phyloP scores from a whole-genome alignment of 2,329 filamentous ascomycete species.

The Venturia carpophila region DNA sequence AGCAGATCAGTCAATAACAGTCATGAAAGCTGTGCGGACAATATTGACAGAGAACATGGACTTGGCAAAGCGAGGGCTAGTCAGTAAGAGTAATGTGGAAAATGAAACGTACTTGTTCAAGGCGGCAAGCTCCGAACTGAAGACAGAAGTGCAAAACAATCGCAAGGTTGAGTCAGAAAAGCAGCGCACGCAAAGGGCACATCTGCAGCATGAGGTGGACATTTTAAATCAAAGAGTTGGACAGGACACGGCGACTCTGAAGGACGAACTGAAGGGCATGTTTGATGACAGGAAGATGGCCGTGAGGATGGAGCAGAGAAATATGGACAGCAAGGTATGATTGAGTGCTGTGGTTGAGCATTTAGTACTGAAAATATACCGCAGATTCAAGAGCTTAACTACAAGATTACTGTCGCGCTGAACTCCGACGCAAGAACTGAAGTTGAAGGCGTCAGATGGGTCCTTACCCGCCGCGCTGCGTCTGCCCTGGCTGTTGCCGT shows the following conservation, averaged over 20 bases:
- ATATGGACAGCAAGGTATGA: constrained; percentile 67
- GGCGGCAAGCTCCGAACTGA: constrained; percentile 85
- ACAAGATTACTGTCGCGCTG: constrained; percentile 85
- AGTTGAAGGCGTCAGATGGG: constrained; percentile 86
- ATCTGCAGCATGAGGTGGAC: constrained; percentile 91
- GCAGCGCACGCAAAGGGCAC: constrained; percentile 72
- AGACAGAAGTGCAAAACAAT: constrained; percentile 75
- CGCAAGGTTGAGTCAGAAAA: constrained; percentile 70
- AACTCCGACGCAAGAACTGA: constrained; percentile 88
- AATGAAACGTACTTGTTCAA: constrained; percentile 93
- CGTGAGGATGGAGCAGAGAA: constrained; percentile 78
- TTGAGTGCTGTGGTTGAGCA: background rate
- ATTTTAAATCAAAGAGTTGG: constrained; percentile 77
- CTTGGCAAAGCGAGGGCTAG: constrained; percentile 68
- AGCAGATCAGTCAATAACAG: constrained; percentile 64
- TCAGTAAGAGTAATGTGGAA: constrained; percentile 87
- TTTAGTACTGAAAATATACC: background rate
- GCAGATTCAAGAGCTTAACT: constrained; percentile 89
- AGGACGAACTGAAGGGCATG: constrained; percentile 88
- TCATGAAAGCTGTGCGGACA: constrained; percentile 86
- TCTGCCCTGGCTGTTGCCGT: constrained; percentile 47
- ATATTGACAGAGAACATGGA: constrained; percentile 73
- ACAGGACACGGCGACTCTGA: constrained; percentile 73
- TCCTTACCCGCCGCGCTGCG: constrained; percentile 59
- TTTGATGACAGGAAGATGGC: constrained; percentile 95